Conservation (phyloP, 345 rosid genomes). For the Camelina laxa region DNA sequence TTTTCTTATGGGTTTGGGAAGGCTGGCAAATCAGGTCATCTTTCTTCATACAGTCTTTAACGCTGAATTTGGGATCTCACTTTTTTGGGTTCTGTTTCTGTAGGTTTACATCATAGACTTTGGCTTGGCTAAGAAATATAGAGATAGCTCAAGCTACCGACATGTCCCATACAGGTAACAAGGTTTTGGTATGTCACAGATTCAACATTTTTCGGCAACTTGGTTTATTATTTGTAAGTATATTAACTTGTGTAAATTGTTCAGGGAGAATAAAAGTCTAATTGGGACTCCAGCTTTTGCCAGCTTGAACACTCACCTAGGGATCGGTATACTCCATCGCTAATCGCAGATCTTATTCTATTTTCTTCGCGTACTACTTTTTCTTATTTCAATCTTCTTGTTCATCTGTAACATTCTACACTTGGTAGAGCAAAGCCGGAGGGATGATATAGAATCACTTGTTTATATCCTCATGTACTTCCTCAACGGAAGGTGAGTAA, state of each 20-base stretch:
- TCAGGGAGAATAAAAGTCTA: too few species aligned
- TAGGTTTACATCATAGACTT: not conserved
- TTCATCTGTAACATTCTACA: not conserved
- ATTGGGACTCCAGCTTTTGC: too few species aligned
- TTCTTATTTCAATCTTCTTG: not conserved
- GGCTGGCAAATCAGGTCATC: not conserved
- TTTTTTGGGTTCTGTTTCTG: not conserved
- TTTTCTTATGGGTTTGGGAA: not conserved
- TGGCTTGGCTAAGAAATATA: not conserved
- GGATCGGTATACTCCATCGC: not conserved
- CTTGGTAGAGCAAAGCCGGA: slow-evolving; percentile 1
- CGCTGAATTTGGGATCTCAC: not conserved
- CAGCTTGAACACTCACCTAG: slow-evolving; percentile 1
- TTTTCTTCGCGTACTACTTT: not conserved
- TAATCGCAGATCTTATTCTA: not conserved
- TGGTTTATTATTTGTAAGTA: too few species aligned
- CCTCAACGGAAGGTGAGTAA: not conserved
- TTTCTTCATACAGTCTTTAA: not conserved
- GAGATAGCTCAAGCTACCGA: not conserved
- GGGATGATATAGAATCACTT: slow-evolving; percentile 4
- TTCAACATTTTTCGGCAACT: too few species aligned
- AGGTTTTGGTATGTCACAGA: too few species aligned
- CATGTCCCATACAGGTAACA: not conserved
- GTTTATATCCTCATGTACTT: not conserved
- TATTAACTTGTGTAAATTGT: too few species aligned